A percentile compares a stretch with the other conserved stretches of the same genome.
Conservation (phyloP, 768 basidiomycete genomes). For the Rhizopogon vesiculosus region DNA sequence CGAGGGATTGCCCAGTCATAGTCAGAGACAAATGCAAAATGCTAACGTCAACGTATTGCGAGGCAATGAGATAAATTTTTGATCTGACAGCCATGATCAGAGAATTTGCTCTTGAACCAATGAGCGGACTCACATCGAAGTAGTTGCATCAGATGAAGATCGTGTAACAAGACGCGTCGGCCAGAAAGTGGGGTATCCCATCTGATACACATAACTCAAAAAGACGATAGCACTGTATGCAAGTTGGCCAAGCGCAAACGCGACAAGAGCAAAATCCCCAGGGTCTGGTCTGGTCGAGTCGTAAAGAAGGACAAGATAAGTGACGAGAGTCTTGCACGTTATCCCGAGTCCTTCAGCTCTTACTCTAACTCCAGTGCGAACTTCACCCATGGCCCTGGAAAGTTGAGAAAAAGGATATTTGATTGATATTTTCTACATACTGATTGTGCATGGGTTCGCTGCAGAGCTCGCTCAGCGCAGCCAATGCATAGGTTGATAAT, state of each 20-base stretch:
- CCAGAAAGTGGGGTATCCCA: constrained; percentile 30
- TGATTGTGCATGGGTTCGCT: constrained; percentile 81
- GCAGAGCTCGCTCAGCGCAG: constrained; percentile 73
- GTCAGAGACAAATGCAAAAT: constrained; percentile 65
- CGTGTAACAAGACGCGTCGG: constrained; percentile 25
- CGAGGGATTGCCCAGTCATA: constrained; percentile 83
- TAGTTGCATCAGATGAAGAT: not conserved
- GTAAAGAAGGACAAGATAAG: constrained; percentile 60
- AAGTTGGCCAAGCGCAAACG: constrained; percentile 85
- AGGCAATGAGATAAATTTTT: constrained; percentile 2
- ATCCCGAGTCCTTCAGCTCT: constrained; percentile 85
- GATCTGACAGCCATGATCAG: not conserved
- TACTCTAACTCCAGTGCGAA: constrained; percentile 68
- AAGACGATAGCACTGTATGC: constrained; percentile 63
- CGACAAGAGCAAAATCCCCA: constrained; percentile 59
- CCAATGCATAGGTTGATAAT: constrained; percentile 64
- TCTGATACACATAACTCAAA: constrained; percentile 45
- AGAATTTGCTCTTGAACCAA: not conserved
- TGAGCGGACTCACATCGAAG: constrained; percentile 13
- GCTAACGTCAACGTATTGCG: constrained; percentile 38
- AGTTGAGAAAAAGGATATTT: constrained; percentile 14
- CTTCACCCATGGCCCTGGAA: constrained; percentile 61
- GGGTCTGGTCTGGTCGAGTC: constrained; percentile 30
- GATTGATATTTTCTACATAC: constrained; percentile 28
- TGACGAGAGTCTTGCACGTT: constrained; percentile 63